Evolutionary conservation across 257 asterid species (phyloP).

Genomic region (Gentiana straminea): DNA sequence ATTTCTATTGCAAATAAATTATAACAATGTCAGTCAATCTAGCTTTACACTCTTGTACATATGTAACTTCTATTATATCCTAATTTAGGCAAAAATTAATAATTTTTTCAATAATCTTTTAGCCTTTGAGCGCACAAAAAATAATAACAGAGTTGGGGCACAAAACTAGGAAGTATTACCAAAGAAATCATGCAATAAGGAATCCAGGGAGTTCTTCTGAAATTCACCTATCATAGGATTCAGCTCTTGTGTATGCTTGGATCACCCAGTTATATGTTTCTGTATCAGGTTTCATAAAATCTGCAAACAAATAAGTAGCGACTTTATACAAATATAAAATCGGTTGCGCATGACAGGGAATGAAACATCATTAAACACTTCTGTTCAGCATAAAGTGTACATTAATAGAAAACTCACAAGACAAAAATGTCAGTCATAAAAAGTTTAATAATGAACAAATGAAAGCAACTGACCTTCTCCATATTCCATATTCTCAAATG

Average conservation of each 20-base stretch:
- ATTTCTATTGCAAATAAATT: no score
- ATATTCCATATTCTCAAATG: slow-evolving; percentile 97
- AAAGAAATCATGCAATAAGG: neutral
- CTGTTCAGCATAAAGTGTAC: neutral
- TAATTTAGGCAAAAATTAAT: no score
- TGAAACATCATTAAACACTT: neutral
- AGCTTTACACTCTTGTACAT: no score
- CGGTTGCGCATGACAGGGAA: slow-evolving; percentile 5
- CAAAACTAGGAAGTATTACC: no score
- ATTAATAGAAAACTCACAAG: slow-evolving; percentile 1
- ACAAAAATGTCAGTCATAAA: neutral
- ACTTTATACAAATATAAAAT: slow-evolving; percentile 17
- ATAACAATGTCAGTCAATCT: no score
- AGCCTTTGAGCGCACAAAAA: no score
- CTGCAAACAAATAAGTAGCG: slow-evolving; percentile 36
- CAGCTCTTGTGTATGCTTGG: slow-evolving; percentile 98
- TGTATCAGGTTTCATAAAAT: slow-evolving; percentile 85
- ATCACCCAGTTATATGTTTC: slow-evolving; percentile 99
- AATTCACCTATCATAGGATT: slow-evolving; percentile 83
- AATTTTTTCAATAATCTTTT: no score
- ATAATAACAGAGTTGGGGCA: no score
- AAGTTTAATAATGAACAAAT: slow-evolving; percentile 12
- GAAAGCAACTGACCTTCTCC: slow-evolving; percentile 66
- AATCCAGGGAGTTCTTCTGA: slow-evolving; percentile 6
- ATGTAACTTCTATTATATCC: no score